These are phyloP conservation scores for Penicillium antarcticum DNA, from an alignment of 495 filamentous ascomycete species.

Conservation along the genomic window DNA sequence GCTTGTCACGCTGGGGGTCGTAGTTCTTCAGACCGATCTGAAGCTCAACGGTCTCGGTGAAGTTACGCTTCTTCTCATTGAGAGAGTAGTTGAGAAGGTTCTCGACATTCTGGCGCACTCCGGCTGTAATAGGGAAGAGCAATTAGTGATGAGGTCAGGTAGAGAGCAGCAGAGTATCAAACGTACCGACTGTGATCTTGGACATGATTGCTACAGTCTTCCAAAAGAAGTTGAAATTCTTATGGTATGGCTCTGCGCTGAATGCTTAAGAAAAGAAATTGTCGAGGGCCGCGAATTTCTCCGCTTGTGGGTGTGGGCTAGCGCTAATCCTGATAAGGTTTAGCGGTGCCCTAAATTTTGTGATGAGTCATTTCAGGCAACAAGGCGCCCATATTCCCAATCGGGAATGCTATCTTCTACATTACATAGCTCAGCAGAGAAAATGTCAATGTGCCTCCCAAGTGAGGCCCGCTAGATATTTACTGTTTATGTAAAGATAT, in stretches of 20 bases:
- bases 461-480: too few relatives aligned
- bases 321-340: slow-evolving; percentile 27
- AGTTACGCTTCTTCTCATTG: slow-evolving; percentile 99
- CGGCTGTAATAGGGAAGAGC: slow-evolving; percentile 56
- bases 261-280: slow-evolving; percentile 31
- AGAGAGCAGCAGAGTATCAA: not conserved
- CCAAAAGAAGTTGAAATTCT: slow-evolving; percentile 55
- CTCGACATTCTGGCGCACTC: slow-evolving; percentile 92
- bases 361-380: slow-evolving; percentile 19
- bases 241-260: slow-evolving; percentile 69
- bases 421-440: not conserved
- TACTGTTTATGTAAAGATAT: too few relatives aligned
- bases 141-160: slow-evolving; percentile 19
- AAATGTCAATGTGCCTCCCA: too few relatives aligned
- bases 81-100: slow-evolving; percentile 88
- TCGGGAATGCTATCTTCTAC: not conserved
- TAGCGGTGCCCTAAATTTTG: slow-evolving; percentile 38
- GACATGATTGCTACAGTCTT: slow-evolving; percentile 69
- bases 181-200: slow-evolving; percentile 84
- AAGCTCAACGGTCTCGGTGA: slow-evolving; percentile 87
- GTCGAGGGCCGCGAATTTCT: slow-evolving; percentile 34
- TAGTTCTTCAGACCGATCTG: slow-evolving; percentile 99
- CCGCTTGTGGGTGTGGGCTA: slow-evolving; percentile 43
- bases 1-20: slow-evolving; percentile 99
- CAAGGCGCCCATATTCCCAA: slow-evolving; percentile 4